A percentile compares a stretch with the other conserved stretches of the same genome.
phyloP scores from a whole-genome alignment of 352 stramenopile species.

The Globisporangium alternatum region DNA sequence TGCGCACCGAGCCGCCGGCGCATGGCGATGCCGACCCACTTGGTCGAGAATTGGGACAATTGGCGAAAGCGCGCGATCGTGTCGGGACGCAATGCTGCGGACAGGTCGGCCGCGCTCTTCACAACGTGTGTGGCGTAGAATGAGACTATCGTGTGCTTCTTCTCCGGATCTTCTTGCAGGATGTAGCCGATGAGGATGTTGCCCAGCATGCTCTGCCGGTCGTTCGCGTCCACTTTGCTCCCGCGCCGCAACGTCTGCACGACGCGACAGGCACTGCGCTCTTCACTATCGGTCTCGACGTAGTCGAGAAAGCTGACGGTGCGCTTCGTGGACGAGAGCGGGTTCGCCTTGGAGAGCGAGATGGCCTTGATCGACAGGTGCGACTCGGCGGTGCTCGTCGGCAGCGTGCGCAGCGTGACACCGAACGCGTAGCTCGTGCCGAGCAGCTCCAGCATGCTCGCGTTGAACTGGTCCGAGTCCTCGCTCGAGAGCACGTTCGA shows the following conservation, averaged over 20 bases:
- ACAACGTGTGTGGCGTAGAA: conserved; percentile 19
- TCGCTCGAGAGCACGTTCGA: conserved; percentile 18
- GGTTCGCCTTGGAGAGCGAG: conserved; percentile 18
- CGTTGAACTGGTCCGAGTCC: conserved; percentile 28
- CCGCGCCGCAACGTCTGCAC: conserved; percentile 19
- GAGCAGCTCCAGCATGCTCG: conserved; percentile 27
- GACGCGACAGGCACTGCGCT: conserved; percentile 14
- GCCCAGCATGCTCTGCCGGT: conserved; percentile 8
- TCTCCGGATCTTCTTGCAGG: conserved; percentile 20
- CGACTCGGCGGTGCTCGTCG: background rate
- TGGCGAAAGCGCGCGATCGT: conserved; percentile 18
- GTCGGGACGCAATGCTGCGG: conserved; percentile 1
- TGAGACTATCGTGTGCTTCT: conserved; percentile 19
- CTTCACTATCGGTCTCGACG: conserved; percentile 10
- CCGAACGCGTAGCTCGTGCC: conserved; percentile 20
- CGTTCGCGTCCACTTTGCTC: conserved; percentile 2
- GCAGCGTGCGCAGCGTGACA: conserved; percentile 23
- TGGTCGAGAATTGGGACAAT: conserved; percentile 12
- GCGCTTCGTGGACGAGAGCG: conserved; percentile 18
- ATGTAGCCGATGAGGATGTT: conserved; percentile 20
- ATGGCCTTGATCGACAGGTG: conserved; percentile 25
- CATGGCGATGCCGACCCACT: conserved; percentile 19
- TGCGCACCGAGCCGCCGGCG: conserved; percentile 19
- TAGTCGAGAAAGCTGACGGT: conserved; percentile 25
- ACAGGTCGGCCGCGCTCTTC: background rate